Evolutionary conservation across 352 stramenopile species (phyloP), one percentile per base, ranked within the genome.

Genomic region (Hyaloperonospora arabidopsidis): DNA sequence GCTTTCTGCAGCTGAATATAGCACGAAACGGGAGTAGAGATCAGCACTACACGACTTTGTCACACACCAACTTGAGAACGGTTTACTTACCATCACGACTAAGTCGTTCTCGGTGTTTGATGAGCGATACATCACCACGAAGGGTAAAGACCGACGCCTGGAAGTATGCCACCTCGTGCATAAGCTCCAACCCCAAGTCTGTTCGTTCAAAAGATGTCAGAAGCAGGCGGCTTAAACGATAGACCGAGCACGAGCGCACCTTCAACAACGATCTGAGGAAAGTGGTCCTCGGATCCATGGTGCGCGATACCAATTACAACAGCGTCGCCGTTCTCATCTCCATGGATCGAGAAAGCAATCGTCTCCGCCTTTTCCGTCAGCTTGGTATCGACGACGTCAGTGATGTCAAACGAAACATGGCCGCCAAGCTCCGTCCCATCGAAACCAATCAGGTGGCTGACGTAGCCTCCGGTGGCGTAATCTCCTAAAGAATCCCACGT

Each of bases 361-460:
- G 73, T 73, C 17, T 70, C 65, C 19, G 77, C 71, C 44, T 70
- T 63, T 13, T 48, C 51, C 19, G 73, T 65, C 17, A 91, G 49
- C 29, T 74, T 83, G 7, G 56, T 56, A 17, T 75, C 60, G 19
- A 90, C 80, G 18, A 87, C 61, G 48, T 93, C 82, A 2, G 82
- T 93, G 64, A 93, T 86, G 59, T 93, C 82, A 54, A 89, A 90
- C 17, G 68, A 63, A 41, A 90, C 54, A 59, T 87, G 73, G 38
- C 65, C 86, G 38, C 82, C 79, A 29, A 89, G 60, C 41, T 75
- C 64, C 2, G 74, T 69, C 8, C 49, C 35, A 11, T 70, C 75
- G 43, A 68, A 74, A 65, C 89, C 74, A 57, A 88, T 71, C 47
- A 84, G 58, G 23, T 72, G 64, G 15, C 84, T 44, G 18, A 51